These are phyloP conservation scores for Coffea canephora DNA, from an alignment of 257 asterid genomes.

Conservation along the genomic window DNA sequence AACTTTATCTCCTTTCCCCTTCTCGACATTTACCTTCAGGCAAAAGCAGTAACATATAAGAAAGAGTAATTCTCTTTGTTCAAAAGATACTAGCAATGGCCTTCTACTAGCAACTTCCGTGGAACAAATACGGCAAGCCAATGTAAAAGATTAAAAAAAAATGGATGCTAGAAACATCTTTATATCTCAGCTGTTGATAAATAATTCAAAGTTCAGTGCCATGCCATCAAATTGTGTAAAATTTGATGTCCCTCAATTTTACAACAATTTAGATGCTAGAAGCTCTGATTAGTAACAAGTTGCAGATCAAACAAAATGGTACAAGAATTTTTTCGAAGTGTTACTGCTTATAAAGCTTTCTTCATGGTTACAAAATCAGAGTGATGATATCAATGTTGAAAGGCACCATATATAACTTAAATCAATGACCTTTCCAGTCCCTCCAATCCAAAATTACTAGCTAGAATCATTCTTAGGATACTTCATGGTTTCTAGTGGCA, in stretches of 20 bases:
- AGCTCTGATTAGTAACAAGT: not conserved
- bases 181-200: too few species aligned
- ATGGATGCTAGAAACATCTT: not conserved
- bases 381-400: not conserved
- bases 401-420: not conserved
- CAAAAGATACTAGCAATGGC: not conserved
- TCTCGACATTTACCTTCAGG: slow-evolving; percentile 68
- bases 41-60: slow-evolving; percentile 1
- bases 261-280: not conserved
- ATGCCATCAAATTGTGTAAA: not conserved
- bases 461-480: not conserved
- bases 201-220: not conserved
- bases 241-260: not conserved
- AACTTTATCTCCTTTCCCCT: slow-evolving; percentile 56
- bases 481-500: not conserved
- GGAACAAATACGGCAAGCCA: not conserved
- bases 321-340: not conserved
- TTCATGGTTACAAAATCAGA: not conserved
- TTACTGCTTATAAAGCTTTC: not conserved
- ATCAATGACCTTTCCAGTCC: not conserved
- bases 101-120: not conserved
- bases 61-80: not conserved
- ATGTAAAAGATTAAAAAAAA: not conserved
- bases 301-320: not conserved
- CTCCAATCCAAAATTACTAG: not conserved